phyloP scores from a whole-genome alignment of 345 rosid species.

The Gossypium herbaceum region DNA sequence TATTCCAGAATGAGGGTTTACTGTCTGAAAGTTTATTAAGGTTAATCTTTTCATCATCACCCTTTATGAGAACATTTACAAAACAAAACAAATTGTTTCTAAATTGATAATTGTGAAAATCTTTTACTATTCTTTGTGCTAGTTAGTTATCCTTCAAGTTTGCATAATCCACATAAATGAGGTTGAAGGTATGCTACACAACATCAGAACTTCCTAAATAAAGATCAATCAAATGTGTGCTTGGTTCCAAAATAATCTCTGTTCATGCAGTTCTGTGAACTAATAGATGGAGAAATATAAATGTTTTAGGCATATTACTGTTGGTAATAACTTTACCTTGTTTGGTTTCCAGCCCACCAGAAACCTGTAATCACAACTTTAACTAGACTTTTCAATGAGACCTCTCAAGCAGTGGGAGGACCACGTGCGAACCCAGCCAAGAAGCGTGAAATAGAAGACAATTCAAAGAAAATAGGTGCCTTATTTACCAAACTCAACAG shows the following conservation, averaged over 20 bases:
- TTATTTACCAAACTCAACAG: slow-evolving; percentile 88
- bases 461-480: slow-evolving; percentile 87
- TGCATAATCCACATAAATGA: not conserved
- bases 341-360: slow-evolving; percentile 60
- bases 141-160: not conserved
- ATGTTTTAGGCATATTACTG: no score
- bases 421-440: slow-evolving; percentile 78
- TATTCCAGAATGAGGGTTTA: not conserved
- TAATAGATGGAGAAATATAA: no score
- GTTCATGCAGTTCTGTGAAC: not conserved
- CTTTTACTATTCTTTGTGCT: no score
- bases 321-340: not conserved
- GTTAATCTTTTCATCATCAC: not conserved
- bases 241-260: not conserved
- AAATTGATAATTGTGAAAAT: not conserved
- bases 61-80: not conserved
- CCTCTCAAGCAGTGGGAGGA: slow-evolving; percentile 96
- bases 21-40: not conserved
- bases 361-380: slow-evolving; percentile 68
- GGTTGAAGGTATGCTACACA: not conserved
- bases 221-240: not conserved
- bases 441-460: slow-evolving; percentile 98
- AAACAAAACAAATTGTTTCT: not conserved
- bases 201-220: not conserved
- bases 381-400: slow-evolving; percentile 92